Evolutionary conservation across 176 grass and related monocot species (phyloP).

Genomic region (Ananas comosus): DNA sequence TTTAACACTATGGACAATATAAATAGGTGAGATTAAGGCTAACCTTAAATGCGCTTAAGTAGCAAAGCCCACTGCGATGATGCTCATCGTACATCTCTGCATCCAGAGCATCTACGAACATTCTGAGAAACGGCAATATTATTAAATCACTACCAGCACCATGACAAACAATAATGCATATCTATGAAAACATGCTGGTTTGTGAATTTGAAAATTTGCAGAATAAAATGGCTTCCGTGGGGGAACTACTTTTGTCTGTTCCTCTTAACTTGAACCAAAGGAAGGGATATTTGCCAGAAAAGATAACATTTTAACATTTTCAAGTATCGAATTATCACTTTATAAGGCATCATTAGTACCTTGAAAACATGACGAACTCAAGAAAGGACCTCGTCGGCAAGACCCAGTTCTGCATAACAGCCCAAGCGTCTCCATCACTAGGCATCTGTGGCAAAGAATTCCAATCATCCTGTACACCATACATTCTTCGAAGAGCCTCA

Average conservation of each 20-base stretch:
- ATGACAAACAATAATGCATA: not conserved
- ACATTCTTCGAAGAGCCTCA: constrained; percentile 79
- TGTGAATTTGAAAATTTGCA: too few species aligned
- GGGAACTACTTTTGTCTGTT: too few species aligned
- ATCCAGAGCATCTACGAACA: constrained; percentile 89
- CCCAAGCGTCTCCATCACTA: constrained; percentile 71
- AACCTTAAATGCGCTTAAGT: constrained; percentile 70
- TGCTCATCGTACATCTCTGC: constrained; percentile 76
- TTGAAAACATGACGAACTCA: constrained; percentile 99
- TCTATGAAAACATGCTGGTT: not conserved
- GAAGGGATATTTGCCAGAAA: not conserved
- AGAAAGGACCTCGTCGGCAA: constrained; percentile 82
- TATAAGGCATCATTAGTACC: constrained; percentile 32
- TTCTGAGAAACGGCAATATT: constrained; percentile 37
- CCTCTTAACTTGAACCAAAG: too few species aligned
- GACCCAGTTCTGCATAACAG: constrained; percentile 96
- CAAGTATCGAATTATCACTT: not conserved
- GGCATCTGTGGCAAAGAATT: constrained; percentile 60
- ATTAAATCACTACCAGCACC: not conserved
- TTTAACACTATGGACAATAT: too few species aligned
- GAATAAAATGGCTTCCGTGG: too few species aligned
- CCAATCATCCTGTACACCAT: constrained; percentile 50
- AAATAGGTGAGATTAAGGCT: not conserved
- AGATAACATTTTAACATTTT: not conserved
- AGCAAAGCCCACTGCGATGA: constrained; percentile 56